Evolutionary conservation across 495 filamentous ascomycete species (phyloP).

Genomic region (Thermochaetoides thermophila): DNA sequence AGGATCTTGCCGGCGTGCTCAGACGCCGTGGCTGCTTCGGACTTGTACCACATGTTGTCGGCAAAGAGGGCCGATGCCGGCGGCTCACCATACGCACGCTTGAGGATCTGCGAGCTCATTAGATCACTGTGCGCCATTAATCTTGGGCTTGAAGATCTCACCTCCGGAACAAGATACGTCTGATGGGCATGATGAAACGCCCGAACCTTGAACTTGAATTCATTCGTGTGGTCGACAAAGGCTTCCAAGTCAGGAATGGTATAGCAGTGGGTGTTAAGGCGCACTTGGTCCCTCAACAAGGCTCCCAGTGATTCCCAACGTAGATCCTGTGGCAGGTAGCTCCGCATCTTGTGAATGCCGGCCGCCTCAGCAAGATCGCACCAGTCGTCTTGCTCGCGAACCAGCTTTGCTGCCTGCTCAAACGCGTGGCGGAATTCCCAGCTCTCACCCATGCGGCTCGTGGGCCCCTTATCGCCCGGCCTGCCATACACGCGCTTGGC

Average conservation of each 20-base stretch:
- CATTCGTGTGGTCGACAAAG: constrained; percentile 46
- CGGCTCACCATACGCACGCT: constrained; percentile 33
- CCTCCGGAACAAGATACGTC: constrained; percentile 45
- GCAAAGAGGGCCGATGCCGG: constrained; percentile 39
- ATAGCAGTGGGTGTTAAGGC: constrained; percentile 53
- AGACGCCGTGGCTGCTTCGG: constrained; percentile 43
- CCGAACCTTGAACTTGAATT: constrained; percentile 45
- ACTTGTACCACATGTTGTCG: constrained; percentile 50
- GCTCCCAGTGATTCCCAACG: constrained; percentile 43
- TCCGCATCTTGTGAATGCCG: constrained; percentile 23
- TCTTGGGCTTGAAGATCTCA: neutral
- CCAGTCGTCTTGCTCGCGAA: constrained; percentile 43
- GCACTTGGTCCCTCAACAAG: constrained; percentile 43
- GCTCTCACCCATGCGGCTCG: constrained; percentile 41
- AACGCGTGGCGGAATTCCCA: constrained; percentile 50
- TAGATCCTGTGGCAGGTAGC: constrained; percentile 38
- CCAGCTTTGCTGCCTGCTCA: constrained; percentile 36
- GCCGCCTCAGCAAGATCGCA: constrained; percentile 34
- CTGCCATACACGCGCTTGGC: constrained; percentile 38
- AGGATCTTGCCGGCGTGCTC: constrained; percentile 46
- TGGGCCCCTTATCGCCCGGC: constrained; percentile 24
- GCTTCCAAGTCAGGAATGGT: constrained; percentile 49
- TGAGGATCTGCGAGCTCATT: constrained; percentile 26
- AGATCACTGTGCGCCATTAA: neutral
- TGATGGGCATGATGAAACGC: constrained; percentile 53